phyloP scores from a whole-genome alignment of 164 flowering plant genomes.

The Buxus sempervirens region DNA sequence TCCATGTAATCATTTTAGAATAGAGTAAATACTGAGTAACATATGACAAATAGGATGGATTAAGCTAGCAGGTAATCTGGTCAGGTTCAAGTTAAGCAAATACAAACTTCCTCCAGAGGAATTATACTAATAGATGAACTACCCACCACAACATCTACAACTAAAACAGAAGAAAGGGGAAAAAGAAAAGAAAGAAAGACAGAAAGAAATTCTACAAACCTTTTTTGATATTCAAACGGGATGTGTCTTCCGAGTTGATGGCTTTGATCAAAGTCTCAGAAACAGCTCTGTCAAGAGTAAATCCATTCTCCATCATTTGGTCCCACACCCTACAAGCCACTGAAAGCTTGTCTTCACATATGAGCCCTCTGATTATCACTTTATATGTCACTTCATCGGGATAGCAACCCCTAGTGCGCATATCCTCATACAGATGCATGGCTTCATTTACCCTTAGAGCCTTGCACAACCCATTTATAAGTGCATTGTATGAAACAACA shows the following conservation, averaged over 20 bases:
- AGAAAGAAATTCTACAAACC: constrained; percentile 18
- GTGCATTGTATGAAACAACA: constrained; percentile 75
- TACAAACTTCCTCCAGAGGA: not conserved
- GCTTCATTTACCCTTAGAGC: constrained; percentile 62
- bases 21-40: too few relatives aligned
- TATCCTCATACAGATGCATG: constrained; percentile 58
- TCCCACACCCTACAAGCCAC: constrained; percentile 80
- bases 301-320: constrained; percentile 96
- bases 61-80: too few relatives aligned
- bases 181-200: not conserved
- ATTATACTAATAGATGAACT: not conserved
- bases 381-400: constrained; percentile 90
- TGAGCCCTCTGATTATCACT: constrained; percentile 70
- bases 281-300: constrained; percentile 63
- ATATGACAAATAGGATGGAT: too few relatives aligned
- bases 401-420: constrained; percentile 43
- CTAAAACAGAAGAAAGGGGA: not conserved
- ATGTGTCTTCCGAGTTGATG: constrained; percentile 33
- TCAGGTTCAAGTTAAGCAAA: too few relatives aligned
- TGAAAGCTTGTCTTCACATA: constrained; percentile 56
- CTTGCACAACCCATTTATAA: constrained; percentile 75
- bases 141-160: not conserved
- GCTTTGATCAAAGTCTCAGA: constrained; percentile 58
- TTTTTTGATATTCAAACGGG: constrained; percentile 15
- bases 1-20: too few relatives aligned